Evolutionary conservation across 768 basidiomycete species (phyloP).

Genomic region (Tulasnella sp.): DNA sequence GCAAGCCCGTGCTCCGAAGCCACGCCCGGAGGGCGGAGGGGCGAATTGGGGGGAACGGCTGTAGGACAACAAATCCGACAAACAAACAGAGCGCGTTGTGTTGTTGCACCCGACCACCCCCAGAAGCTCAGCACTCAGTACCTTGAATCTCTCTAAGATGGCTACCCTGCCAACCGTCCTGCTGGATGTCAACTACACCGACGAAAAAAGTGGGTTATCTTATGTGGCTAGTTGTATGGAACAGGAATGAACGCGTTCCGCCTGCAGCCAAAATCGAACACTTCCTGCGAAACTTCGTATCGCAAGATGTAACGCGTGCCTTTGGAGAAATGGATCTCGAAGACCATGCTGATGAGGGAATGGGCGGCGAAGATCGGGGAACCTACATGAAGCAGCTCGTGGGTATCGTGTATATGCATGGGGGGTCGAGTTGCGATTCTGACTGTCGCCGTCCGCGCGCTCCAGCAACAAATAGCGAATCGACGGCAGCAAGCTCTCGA

Average conservation of each 20-base stretch:
- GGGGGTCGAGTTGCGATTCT: conserved; percentile 32
- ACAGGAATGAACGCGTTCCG: not conserved
- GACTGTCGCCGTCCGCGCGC: conserved; percentile 24
- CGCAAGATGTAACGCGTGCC: conserved; percentile 58
- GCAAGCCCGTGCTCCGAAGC: too few relatives aligned
- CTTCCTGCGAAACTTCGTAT: conserved; percentile 68
- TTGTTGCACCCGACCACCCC: not conserved
- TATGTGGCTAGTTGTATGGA: not conserved
- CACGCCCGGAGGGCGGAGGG: too few relatives aligned
- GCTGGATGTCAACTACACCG: conserved; percentile 61
- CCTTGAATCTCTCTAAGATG: conserved; percentile 14
- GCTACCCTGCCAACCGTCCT: conserved; percentile 33
- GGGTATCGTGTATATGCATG: conserved; percentile 36
- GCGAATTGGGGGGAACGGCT: too few relatives aligned
- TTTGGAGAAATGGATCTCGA: conserved; percentile 69
- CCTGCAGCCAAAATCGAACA: conserved; percentile 59
- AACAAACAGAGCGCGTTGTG: not conserved
- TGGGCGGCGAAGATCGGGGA: conserved; percentile 37
- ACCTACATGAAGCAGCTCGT: conserved; percentile 88
- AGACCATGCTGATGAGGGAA: conserved; percentile 44
- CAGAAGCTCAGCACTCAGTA: not conserved
- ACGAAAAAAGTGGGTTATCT: conserved; percentile 59
- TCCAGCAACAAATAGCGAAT: conserved; percentile 87
- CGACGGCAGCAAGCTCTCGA: conserved; percentile 85
- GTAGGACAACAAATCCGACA: too few relatives aligned